These are phyloP conservation scores for Trypanosoma lewisi DNA, from an alignment of 208 protist genomes.

Conservation along the genomic window DNA sequence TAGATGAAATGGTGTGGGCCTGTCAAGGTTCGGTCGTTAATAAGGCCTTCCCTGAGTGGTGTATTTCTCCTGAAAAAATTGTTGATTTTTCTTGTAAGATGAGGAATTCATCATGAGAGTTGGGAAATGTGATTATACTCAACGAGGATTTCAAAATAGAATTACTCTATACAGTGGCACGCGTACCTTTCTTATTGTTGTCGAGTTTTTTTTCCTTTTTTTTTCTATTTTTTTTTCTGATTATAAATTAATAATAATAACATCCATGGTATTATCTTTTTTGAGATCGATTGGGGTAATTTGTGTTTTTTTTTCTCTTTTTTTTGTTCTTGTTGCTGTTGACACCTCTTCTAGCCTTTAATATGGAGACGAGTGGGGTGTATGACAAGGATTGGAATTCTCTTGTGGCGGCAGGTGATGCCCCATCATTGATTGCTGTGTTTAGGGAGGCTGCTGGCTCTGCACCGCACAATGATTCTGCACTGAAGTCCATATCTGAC, in stretches of 20 bases:
- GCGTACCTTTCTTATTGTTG: constrained; percentile 5
- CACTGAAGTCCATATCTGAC: not conserved
- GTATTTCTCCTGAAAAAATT: constrained; percentile 24
- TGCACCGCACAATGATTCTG: not conserved
- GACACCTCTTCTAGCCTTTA: not conserved
- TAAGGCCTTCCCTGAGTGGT: constrained; percentile 15
- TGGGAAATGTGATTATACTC: not conserved
- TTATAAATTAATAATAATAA: too few relatives aligned
- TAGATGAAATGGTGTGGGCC: constrained; percentile 14
- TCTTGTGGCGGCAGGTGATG: constrained; percentile 18
- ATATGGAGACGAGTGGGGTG: constrained; percentile 2
- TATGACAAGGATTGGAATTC: not conserved
- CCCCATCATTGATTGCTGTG: constrained; percentile 14
- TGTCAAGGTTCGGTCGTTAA: constrained; percentile 20
- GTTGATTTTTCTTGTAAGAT: constrained; percentile 27
- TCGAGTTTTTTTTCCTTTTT: not conserved
- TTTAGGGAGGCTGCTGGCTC: constrained; percentile 16
- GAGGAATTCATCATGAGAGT: not conserved
- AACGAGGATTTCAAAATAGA: not conserved
- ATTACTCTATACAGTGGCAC: not conserved
- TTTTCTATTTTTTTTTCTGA: not conserved
- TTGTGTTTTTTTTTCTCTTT: not conserved
- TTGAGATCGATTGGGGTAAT: too few relatives aligned
- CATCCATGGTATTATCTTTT: too few relatives aligned
- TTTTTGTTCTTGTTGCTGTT: not conserved